These are phyloP conservation scores for Termitomyces sp. DNA, from an alignment of 768 basidiomycete genomes.

Conservation along the genomic window DNA sequence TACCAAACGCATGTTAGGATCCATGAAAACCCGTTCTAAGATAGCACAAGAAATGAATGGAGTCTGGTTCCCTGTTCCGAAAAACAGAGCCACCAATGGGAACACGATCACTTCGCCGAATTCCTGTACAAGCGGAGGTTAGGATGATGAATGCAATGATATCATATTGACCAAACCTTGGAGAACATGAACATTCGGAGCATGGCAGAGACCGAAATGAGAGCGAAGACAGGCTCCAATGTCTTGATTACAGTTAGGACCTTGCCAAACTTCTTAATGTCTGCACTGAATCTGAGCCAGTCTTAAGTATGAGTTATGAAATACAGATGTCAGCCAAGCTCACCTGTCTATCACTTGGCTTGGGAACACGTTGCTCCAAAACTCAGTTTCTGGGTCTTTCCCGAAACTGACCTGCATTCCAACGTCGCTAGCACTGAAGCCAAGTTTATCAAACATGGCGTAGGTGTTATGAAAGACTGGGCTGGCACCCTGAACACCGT, in stretches of 20 bases:
- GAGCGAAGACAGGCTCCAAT: slow-evolving; percentile 26
- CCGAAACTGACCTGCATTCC: slow-evolving; percentile 32
- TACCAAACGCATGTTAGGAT: slow-evolving; percentile 30
- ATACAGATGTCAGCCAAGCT: neutral
- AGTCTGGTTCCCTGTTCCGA: slow-evolving; percentile 32
- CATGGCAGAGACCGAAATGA: slow-evolving; percentile 28
- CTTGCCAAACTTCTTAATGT: slow-evolving; percentile 29
- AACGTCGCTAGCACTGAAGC: slow-evolving; percentile 26
- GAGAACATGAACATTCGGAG: slow-evolving; percentile 28
- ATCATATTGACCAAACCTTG: slow-evolving; percentile 18
- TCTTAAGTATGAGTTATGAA: neutral
- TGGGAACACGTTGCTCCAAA: slow-evolving; percentile 30
- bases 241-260: slow-evolving; percentile 28
- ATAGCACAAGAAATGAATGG: slow-evolving; percentile 31
- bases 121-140: slow-evolving; percentile 13
- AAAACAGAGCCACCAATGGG: slow-evolving; percentile 29
- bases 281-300: slow-evolving; percentile 20
- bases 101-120: slow-evolving; percentile 30
- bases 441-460: slow-evolving; percentile 28
- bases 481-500: slow-evolving; percentile 31
- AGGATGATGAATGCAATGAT: neutral
- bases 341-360: slow-evolving; percentile 28
- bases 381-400: slow-evolving; percentile 24
- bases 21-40: slow-evolving; percentile 31
- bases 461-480: slow-evolving; percentile 30